Conservation (phyloP, 169 alveolate species). For the Cryptosporidium ryanae region DNA sequence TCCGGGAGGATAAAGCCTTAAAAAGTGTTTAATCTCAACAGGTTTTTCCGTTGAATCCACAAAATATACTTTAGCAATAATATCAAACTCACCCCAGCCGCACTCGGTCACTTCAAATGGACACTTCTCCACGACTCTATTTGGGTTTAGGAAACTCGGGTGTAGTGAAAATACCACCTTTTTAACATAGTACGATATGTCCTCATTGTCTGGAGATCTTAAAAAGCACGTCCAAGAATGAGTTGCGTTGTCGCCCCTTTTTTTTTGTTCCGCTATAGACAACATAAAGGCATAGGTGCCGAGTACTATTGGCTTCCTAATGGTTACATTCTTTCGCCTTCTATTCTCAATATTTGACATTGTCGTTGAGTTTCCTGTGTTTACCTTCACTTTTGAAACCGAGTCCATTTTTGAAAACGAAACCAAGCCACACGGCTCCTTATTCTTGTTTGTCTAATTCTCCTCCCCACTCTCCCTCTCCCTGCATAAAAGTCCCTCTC, state of each 20-base stretch:
- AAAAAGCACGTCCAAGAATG: constrained; percentile 94
- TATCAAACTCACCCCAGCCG: constrained; percentile 94
- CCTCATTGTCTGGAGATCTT: constrained; percentile 90
- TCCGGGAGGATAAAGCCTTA: constrained; percentile 81
- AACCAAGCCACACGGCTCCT: too few species aligned
- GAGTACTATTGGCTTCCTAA: constrained; percentile 79
- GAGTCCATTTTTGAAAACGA: neutral
- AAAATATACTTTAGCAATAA: constrained; percentile 83
- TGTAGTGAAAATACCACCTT: constrained; percentile 91
- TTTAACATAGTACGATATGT: constrained; percentile 88
- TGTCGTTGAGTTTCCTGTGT: constrained; percentile 11
- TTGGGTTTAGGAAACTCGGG: constrained; percentile 91
- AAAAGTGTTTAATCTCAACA: constrained; percentile 83
- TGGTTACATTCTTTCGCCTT: constrained; percentile 79
- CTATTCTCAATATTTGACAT: constrained; percentile 59
- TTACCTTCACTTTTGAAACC: neutral
- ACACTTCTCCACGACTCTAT: constrained; percentile 83
- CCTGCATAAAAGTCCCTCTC: too few species aligned
- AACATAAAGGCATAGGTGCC: constrained; percentile 81
- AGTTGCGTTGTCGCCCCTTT: constrained; percentile 89
- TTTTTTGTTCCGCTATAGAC: constrained; percentile 85
- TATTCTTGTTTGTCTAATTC: too few species aligned
- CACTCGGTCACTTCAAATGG: constrained; percentile 90
- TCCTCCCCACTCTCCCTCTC: too few species aligned
- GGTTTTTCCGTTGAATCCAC: constrained; percentile 87